Evolutionary conservation across 306 rosid genomes (phyloP).

Genomic region (Quercus wislizeni): DNA sequence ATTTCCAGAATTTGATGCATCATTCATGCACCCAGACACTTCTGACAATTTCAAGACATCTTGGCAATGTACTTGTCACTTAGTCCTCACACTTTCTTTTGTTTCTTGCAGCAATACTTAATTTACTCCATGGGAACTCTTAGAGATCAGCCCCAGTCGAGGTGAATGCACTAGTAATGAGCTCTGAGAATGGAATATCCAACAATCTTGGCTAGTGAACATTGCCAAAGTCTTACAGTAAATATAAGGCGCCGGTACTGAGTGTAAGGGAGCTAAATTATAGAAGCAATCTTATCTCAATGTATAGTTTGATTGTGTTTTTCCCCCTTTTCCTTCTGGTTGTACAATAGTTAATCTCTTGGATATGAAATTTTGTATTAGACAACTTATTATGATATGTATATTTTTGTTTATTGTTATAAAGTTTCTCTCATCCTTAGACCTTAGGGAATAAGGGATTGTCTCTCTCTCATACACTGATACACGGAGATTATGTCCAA

Average conservation of each 20-base stretch:
- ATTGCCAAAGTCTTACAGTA: neutral
- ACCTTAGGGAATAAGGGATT: too few relatives aligned
- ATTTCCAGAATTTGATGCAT: too few relatives aligned
- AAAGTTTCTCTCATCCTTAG: too few relatives aligned
- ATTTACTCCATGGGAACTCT: neutral
- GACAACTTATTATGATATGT: neutral
- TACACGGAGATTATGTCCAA: too few relatives aligned
- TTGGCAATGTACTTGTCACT: neutral
- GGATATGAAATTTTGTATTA: neutral
- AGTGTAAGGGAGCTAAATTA: neutral
- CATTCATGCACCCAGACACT: too few relatives aligned
- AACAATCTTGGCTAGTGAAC: neutral
- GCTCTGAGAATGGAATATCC: neutral
- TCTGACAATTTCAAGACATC: neutral
- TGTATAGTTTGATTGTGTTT: neutral
- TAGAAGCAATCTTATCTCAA: neutral
- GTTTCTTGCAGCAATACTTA: neutral
- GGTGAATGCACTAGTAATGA: neutral
- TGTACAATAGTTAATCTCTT: neutral
- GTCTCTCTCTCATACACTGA: too few relatives aligned
- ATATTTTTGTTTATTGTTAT: neutral
- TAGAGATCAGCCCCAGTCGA: neutral
- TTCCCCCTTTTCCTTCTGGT: too few relatives aligned
- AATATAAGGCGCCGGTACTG: neutral
- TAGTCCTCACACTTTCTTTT: neutral